phyloP scores from a whole-genome alignment of 2,329 filamentous ascomycete genomes.

The Fusarium albidum region DNA sequence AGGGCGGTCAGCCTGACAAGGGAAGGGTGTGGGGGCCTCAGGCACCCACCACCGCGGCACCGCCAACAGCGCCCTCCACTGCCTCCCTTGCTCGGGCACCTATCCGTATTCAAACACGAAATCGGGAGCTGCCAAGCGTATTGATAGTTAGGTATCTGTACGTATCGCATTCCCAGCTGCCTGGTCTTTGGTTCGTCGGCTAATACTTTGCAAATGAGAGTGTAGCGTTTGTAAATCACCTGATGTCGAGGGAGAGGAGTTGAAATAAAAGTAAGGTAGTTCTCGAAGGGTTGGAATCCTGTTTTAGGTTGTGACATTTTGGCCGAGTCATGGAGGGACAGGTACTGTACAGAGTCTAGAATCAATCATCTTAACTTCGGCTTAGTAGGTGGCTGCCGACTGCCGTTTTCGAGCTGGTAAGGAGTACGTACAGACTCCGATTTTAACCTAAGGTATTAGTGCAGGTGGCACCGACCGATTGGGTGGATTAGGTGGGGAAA shows the following conservation, averaged over 20 bases:
- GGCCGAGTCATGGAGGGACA: constrained; percentile 11
- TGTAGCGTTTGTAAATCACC: not conserved
- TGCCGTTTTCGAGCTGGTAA: not conserved
- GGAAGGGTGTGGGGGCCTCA: no score
- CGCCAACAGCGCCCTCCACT: constrained; percentile 8
- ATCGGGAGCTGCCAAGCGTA: constrained; percentile 7
- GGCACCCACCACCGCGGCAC: no score
- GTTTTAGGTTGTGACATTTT: not conserved
- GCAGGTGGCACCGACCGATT: not conserved
- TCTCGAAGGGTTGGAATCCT: constrained; percentile 14
- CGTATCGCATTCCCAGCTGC: constrained; percentile 5
- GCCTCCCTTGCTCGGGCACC: no score
- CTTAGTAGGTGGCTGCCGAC: no score
- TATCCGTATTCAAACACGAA: constrained; percentile 10
- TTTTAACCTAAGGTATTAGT: constrained; percentile 16
- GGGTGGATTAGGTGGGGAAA: no score
- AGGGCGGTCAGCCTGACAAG: no score
- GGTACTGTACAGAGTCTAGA: no score
- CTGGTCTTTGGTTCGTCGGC: constrained; percentile 12
- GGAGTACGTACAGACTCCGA: not conserved
- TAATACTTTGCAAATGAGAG: not conserved
- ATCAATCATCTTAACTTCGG: no score
- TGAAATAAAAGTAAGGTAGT: not conserved
- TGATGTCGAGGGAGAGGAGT: not conserved
- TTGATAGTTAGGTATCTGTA: no score